phyloP scores from a whole-genome alignment of 495 filamentous ascomycete species.

The Aspergillus bridgeri region DNA sequence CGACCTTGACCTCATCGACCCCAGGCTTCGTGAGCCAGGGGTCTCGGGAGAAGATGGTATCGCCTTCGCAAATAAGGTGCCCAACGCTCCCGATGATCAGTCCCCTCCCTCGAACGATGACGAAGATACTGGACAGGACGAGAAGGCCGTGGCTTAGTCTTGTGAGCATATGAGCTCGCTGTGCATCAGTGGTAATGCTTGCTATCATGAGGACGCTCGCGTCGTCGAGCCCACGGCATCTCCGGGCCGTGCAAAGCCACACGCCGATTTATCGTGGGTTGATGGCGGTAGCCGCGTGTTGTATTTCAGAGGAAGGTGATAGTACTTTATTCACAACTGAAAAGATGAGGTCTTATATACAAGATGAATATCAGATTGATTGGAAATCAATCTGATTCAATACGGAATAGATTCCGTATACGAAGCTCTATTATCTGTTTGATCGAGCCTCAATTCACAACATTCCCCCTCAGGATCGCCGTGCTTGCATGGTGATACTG shows the following conservation, averaged over 20 bases:
- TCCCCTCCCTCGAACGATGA: conserved; percentile 2
- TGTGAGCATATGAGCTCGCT: conserved; percentile 4
- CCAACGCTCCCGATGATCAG: conserved; percentile 1
- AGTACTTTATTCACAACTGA: neutral
- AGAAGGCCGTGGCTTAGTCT: conserved; percentile 3
- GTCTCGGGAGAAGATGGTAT: conserved; percentile 2
- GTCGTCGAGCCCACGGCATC: conserved; percentile 2
- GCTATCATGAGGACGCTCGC: conserved; percentile 2
- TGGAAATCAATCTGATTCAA: neutral
- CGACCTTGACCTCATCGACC: conserved; percentile 10
- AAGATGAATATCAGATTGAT: conserved; percentile 1
- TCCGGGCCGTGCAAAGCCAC: too few relatives aligned
- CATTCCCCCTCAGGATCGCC: conserved; percentile 15
- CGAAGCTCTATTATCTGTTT: neutral
- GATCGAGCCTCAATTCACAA: neutral
- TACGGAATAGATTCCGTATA: neutral
- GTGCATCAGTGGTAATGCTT: conserved; percentile 6
- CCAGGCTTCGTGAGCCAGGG: conserved; percentile 7
- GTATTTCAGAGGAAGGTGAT: neutral
- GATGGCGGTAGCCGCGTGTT: too few relatives aligned
- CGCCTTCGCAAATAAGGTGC: conserved; percentile 1
- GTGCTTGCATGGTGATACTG: conserved; percentile 20
- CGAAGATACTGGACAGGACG: conserved; percentile 3
- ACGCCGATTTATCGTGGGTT: too few relatives aligned
- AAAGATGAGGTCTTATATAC: neutral